A percentile compares a stretch with the other conserved stretches of the same genome.
phyloP scores from a whole-genome alignment of 78 protist species.

The Ministeria vibrans region DNA sequence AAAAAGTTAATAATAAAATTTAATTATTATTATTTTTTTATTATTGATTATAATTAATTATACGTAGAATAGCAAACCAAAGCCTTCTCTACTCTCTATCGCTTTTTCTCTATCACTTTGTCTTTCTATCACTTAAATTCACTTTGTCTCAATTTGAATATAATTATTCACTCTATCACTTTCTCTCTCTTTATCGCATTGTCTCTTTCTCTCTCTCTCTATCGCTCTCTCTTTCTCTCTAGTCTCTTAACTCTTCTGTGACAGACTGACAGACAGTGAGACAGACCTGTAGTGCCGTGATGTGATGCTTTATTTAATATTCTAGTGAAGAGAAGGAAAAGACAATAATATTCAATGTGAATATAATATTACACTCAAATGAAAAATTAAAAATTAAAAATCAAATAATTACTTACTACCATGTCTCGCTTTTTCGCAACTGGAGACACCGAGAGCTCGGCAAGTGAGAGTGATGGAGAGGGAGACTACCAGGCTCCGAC shows the following conservation, averaged over 20 bases:
- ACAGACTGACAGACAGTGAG: neutral
- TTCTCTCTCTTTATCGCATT: neutral
- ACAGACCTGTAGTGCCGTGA: no score
- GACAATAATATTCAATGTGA: neutral
- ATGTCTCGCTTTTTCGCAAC: slow-evolving; percentile 6
- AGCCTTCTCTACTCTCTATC: no score
- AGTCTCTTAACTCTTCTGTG: neutral
- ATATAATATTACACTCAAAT: neutral
- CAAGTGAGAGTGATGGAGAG: neutral
- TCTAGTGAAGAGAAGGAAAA: neutral
- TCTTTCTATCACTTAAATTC: neutral
- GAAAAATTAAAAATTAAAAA: neutral
- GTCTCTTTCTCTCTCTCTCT: neutral
- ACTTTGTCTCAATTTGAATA: neutral
- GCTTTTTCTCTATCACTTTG: no score
- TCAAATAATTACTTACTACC: neutral
- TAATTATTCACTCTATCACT: neutral
- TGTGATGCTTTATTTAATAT: no score
- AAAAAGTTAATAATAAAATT: no score
- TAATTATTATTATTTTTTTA: no score
- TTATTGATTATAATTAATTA: no score
- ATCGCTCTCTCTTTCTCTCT: neutral
- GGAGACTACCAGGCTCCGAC: neutral
- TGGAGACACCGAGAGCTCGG: neutral
- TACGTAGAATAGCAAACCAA: no score